phyloP scores from a whole-genome alignment of 2,329 filamentous ascomycete species.

The Metarhizium album region DNA sequence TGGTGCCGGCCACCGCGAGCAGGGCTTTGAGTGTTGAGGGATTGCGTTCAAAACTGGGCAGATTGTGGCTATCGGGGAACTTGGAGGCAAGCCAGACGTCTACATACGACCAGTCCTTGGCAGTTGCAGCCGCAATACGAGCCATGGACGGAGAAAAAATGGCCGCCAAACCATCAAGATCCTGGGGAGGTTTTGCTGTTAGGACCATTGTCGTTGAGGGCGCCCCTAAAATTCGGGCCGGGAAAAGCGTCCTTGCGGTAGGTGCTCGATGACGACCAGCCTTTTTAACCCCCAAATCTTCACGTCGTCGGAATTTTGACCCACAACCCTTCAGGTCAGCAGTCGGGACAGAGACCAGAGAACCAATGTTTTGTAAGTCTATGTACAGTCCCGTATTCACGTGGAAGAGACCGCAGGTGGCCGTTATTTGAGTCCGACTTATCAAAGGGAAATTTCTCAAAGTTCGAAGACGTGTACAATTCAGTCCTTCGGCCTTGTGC shows the following conservation, averaged over 20 bases:
- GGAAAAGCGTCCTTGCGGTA: not conserved
- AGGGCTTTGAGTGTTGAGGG: conserved; percentile 69
- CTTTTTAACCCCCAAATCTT: not conserved
- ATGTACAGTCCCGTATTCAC: too few relatives aligned
- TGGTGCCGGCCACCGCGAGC: conserved; percentile 61
- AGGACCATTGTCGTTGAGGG: not conserved
- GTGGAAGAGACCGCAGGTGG: too few relatives aligned
- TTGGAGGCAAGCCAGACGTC: conserved; percentile 71
- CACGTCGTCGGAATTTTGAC: not conserved
- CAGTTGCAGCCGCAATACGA: conserved; percentile 67
- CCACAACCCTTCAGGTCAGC: too few relatives aligned
- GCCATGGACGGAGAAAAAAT: conserved; percentile 60
- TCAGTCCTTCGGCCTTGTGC: too few relatives aligned
- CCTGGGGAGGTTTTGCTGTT: not conserved
- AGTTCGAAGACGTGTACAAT: too few relatives aligned
- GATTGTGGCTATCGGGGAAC: conserved; percentile 48
- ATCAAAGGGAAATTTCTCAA: too few relatives aligned
- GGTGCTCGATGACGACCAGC: not conserved
- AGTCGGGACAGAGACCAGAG: too few relatives aligned
- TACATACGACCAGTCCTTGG: conserved; percentile 85
- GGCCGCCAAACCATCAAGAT: conserved; percentile 26
- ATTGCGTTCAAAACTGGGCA: conserved; percentile 77
- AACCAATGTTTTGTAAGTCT: too few relatives aligned
- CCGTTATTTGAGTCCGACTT: too few relatives aligned
- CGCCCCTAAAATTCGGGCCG: not conserved